Base-by-base conservation (phyloP, 306 rosid species). In the Psophocarpus tetragonolobus region DNA sequence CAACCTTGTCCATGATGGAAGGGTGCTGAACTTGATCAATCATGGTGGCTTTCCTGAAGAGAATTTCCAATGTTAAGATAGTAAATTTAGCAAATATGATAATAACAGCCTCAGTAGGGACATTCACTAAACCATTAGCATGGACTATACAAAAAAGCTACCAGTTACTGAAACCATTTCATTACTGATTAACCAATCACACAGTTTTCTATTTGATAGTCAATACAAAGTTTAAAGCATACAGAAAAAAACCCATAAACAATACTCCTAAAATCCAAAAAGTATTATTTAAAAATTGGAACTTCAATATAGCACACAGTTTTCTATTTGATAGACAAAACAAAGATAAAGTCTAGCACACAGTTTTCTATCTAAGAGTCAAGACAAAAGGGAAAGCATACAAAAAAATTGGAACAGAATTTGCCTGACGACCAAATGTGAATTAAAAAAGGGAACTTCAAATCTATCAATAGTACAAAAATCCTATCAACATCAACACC, bases 11-110 rank as follows among this genome's bases (percentile, higher is more conserved):
- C 77, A 88, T 74, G 42, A 94, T 85, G 18, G 91, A 81, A 7
- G 98, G 98, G 64, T 92, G 97, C 57, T 89, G 91, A 68, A 69
- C 85, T 82, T 88, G 92, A 78, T 94, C 98, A 81, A 79, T 96
- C 98, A 94, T 94, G 75, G 64, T 35, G 56, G 35, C 80, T 81
- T 29, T 80, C 84, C 88, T 90, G 75, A 76, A 65, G 24, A 39
- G 63, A 23, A 41, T 8, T 60, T 29, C 30, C 4, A 50, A 72
- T 50, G 26, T 81, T 36, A 73, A 2, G 58, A 17, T 6, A 12
- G 23, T 3, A 75, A 61, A 75, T 21, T 62, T 18, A 13, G 5
- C 27, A 77, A 77, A 58, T 48, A 17, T 4, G 9, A 77, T 11
- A 8, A 20, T 6, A 35, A 47, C 21, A 26, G 20, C 5, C 24